Conservation (phyloP, 495 filamentous ascomycete species). For the Sordaria brevicollis region DNA sequence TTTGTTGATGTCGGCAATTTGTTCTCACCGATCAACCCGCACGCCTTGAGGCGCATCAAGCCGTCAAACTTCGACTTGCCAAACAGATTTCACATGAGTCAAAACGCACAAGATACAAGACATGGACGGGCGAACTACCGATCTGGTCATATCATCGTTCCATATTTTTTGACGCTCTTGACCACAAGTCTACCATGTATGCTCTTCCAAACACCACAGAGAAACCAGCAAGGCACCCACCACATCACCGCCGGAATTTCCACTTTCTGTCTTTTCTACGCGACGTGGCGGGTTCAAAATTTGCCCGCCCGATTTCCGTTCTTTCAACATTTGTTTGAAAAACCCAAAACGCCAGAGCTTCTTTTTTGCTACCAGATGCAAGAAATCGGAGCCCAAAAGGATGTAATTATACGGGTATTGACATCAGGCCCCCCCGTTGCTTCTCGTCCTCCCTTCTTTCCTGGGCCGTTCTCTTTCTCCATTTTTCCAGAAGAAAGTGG, state of each 20-base stretch:
- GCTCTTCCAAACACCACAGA: neutral
- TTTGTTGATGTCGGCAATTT: too few relatives aligned
- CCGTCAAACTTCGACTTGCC: too few relatives aligned
- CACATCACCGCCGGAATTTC: neutral
- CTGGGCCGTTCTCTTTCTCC: neutral
- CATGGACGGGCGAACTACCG: neutral
- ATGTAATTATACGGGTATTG: constrained; percentile 5
- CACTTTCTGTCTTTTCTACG: neutral
- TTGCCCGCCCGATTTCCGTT: neutral
- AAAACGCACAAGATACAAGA: too few relatives aligned
- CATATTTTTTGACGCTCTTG: neutral
- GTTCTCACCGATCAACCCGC: too few relatives aligned
- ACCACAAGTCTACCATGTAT: neutral
- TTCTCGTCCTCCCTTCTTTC: neutral
- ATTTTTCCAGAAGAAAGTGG: neutral
- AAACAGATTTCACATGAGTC: too few relatives aligned
- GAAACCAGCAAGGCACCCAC: neutral
- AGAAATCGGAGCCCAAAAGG: constrained; percentile 8
- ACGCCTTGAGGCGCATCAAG: too few relatives aligned
- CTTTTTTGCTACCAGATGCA: constrained; percentile 21
- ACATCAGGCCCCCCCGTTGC: neutral
- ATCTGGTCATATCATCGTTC: neutral
- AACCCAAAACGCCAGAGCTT: constrained; percentile 25
- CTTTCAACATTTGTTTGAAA: neutral
- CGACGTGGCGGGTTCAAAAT: neutral